phyloP scores from a whole-genome alignment of 345 rosid genomes.

The Erodium maritimum region DNA sequence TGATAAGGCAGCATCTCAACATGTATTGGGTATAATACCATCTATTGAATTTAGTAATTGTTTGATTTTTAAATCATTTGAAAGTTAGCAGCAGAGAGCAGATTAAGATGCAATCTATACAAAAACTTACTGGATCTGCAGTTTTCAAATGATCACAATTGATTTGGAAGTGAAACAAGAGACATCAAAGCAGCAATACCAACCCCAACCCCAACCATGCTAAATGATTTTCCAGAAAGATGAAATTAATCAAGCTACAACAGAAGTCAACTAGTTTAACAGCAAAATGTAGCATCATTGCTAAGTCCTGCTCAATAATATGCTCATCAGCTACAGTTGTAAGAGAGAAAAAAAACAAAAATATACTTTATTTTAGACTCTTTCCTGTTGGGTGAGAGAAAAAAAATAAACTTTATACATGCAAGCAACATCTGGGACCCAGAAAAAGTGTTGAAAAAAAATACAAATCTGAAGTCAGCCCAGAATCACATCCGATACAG shows the following conservation, averaged over 20 bases:
- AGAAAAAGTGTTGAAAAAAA: no score
- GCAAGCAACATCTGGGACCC: neutral
- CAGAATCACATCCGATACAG: neutral
- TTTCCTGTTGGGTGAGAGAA: neutral
- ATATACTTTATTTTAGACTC: neutral
- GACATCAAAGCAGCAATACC: neutral
- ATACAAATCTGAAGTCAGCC: neutral
- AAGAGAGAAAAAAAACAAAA: neutral
- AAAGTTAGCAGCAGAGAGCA: no score
- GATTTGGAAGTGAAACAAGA: neutral
- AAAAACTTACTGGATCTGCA: neutral
- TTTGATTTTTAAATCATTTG: neutral
- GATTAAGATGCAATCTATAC: neutral
- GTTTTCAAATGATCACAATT: neutral
- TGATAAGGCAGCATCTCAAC: neutral
- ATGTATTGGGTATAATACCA: neutral
- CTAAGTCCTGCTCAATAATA: neutral
- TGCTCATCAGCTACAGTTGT: neutral
- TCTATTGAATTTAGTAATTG: neutral
- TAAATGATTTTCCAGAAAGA: neutral
- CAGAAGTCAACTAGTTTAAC: neutral
- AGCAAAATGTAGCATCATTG: neutral
- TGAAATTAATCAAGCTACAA: neutral
- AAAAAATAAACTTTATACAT: neutral
- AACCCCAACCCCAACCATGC: neutral